Evolutionary conservation across 345 rosid species (phyloP), one percentile per base, ranked within the genome.

Genomic region (Populus alba): DNA sequence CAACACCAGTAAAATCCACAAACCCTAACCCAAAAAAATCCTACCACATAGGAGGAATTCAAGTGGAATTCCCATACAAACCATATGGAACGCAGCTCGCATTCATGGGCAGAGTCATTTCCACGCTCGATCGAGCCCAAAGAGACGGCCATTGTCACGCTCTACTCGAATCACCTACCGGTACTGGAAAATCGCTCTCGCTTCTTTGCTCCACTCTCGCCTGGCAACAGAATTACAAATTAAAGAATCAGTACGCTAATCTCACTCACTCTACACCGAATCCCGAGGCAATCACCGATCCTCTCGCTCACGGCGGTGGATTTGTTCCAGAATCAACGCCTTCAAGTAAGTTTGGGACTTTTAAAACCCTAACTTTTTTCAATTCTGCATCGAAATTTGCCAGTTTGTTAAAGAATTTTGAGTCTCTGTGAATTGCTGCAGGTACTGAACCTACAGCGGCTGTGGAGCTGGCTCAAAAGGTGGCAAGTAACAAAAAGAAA

Each of bases 51-150:
- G 92, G 97, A 8, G 98, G 99, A 10, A 87, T 92, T 61, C 87
- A 81, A 66, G 99, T 95, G 20, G 91, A 90, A 62, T 95, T 95
- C 78, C 99, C 98, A 18, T 92, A 93, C 86, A 93, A 89, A 47
- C 99, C 99, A 18, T 95, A 95, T 82, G 99, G 99, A 2, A 72
- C 98, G 57, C 99, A 95, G 91, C 92, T 93, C 20, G 93, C 97
- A 18, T 95, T 91, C 91, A 94, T 95, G 99, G 90, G 92, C 62
- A 88, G 98, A 47, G 97, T 95, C 81, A 92, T 93, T 39, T 88
- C 93, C 75, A 92, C 99, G 37, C 94, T 95, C 1, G 98, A 95
- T 79, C 97, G 99, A 57, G 95, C 98, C 27, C 90, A 78, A 69
- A 87, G 90, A 73, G 98, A 94, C 2, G 99, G 98, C 49, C 97